Evolutionary conservation across 331 rosid genomes (phyloP), one percentile per base, ranked within the genome.

Genomic region (Malus hybrid): DNA sequence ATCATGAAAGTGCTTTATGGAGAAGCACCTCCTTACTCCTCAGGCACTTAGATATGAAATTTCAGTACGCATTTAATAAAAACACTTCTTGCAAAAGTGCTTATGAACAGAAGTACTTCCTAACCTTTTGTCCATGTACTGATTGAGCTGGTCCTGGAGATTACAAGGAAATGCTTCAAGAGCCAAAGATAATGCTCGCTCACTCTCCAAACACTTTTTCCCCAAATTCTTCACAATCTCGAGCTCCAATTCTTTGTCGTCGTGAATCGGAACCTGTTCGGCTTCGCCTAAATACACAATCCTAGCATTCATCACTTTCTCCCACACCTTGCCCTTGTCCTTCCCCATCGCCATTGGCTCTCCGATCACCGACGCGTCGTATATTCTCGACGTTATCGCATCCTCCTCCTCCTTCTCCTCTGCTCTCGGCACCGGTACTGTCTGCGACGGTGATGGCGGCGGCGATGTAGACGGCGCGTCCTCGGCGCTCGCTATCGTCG

Each of bases 261-360:
- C 99, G 7, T 85, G 87, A 76, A 92, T 84, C 16, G 99, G 99
- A 74, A 94, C 99, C 78, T 85, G 96, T 66, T 94, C 99, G 10
- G 99, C 96, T 82, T 94, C 99, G 24, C 99, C 99, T 48, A 94
- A 79, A 73, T 94, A 94, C 48, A 94, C 88, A 34, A 94, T 85
- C 72, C 96, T 80, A 75, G 96, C 88, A 71, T 81, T 90, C 96
- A 90, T 88, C 85, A 94, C 48, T 92, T 94, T 94, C 86, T 94
- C 97, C 99, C 97, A 92, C 56, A 92, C 92, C 75, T 90, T 94
- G 71, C 72, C 62, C 79, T 90, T 92, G 75, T 92, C 97, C 75
- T 92, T 94, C 73, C 99, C 99, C 63, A 90, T 79, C 60, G 99
- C 96, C 85, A 81, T 58, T 30, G 99, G 99, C 78, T 94, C 99